phyloP scores from a whole-genome alignment of 2,329 filamentous ascomycete species.

The Beauveria caledonica region DNA sequence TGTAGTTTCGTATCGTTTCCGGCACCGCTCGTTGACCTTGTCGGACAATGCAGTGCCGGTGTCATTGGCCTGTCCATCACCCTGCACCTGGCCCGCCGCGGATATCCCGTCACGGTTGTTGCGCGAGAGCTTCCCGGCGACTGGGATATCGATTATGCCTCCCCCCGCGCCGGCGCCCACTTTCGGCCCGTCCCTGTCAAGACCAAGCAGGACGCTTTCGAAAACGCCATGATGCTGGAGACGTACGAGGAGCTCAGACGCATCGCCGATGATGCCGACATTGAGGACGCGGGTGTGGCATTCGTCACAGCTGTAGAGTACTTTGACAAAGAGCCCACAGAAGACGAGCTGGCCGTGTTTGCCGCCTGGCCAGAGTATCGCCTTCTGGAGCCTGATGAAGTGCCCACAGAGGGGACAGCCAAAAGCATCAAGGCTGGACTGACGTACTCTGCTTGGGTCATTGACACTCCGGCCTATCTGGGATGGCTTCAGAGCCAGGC shows the following conservation, averaged over 20 bases:
- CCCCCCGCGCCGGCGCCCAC: constrained; percentile 1
- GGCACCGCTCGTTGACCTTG: background rate
- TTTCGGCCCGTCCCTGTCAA: constrained; percentile 1
- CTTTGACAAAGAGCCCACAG: background rate
- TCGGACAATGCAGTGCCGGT: constrained; percentile 1
- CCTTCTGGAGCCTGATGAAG: background rate
- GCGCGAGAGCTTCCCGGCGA: background rate
- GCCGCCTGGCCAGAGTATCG: background rate
- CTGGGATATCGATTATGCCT: constrained; percentile 8
- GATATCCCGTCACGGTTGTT: background rate
- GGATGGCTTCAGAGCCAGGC: constrained; percentile 1
- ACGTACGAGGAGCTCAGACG: background rate
- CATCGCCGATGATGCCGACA: background rate
- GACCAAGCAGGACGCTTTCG: background rate
- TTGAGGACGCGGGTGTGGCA: background rate
- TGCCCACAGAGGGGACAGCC: background rate
- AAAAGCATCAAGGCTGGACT: background rate
- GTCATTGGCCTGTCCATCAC: constrained; percentile 8
- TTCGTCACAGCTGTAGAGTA: background rate
- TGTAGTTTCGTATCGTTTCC: background rate
- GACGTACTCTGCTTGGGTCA: constrained; percentile 4
- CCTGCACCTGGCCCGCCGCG: constrained; percentile 2
- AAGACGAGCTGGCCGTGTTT: background rate
- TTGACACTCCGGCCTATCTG: background rate
- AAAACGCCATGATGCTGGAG: background rate